Percentiles rank a stretch among this genome's conserved stretches.
phyloP scores from a whole-genome alignment of 1,284 basidiomycete genomes.

The Erythrobasidium hasegawianum region DNA sequence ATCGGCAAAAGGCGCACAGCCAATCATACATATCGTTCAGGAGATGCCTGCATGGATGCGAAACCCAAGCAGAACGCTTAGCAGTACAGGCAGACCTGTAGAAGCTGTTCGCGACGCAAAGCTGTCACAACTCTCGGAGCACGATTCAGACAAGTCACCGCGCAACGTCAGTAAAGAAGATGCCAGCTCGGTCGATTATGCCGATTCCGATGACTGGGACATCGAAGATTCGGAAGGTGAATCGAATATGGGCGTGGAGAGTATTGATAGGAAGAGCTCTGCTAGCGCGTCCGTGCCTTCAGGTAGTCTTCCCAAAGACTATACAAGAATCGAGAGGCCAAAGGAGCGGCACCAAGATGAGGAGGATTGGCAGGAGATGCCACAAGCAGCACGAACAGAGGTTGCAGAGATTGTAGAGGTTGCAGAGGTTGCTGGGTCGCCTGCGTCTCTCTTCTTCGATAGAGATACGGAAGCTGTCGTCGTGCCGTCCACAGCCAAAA shows the following conservation, averaged over 20 bases:
- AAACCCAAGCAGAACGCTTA: slow-evolving; percentile 16
- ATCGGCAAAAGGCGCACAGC: slow-evolving; percentile 10
- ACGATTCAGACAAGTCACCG: background rate
- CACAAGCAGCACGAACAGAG: background rate
- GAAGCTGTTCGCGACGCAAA: background rate
- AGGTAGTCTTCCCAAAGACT: background rate
- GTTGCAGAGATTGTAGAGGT: too few species aligned
- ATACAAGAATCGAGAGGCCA: background rate
- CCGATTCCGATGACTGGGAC: slow-evolving; percentile 33
- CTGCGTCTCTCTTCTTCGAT: background rate
- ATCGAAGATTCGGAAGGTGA: slow-evolving; percentile 30
- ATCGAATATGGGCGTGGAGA: slow-evolving; percentile 2
- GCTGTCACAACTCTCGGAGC: background rate
- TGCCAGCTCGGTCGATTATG: slow-evolving; percentile 27
- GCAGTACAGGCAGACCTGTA: background rate
- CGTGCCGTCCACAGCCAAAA: background rate
- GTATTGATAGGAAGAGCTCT: background rate
- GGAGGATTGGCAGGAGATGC: background rate
- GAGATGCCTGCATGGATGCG: slow-evolving; percentile 35
- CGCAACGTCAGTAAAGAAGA: background rate
- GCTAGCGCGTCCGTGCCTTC: background rate
- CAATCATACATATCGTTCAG: slow-evolving; percentile 25
- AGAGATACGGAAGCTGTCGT: background rate
- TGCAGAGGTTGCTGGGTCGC: background rate
- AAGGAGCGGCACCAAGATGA: background rate